Base-by-base conservation (phyloP, 495 filamentous ascomycete species). In the Penicillium lagena region DNA sequence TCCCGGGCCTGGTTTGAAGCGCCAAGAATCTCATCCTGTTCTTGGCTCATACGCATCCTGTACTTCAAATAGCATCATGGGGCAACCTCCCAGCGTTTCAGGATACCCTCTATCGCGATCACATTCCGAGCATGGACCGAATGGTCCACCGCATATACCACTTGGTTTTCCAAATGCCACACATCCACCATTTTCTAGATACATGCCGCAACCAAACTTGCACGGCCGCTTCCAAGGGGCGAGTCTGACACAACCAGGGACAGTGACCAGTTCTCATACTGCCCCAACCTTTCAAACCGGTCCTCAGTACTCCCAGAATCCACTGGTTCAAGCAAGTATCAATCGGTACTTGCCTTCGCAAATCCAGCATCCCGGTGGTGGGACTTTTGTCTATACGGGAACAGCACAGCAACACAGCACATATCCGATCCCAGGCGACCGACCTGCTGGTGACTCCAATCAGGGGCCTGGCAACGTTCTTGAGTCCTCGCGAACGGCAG, bases 1-100 rank as follows among this genome's bases (percentile, higher is more conserved):
- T 39, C 81, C 82, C 48, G 79, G 67, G 75, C 82, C 58, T 74
- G 76, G 52, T 40, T 60, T 72, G 70, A 53, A 57, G 51, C 61
- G 63, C 50, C 51, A 42, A 17, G 32, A 10, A 29, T 28, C 27
- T 8, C 48, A 43, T 12, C n/a, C 45, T 3, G 35, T 35, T 12
- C 44, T 33, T 10, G 31, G 27, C 3, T 33, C 40, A 11, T 37
- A 37, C 9, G 12, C 37, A 9, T 27, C 40, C 4, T 14, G 37
- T 29, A 37, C 36, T 22, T 22, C 22, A 22, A 22, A 22, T 22
- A 22, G 22, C 22, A 3, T 22, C 4, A 22, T 22, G 22, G 22
- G 22, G 22, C 22, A 22, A 22, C 22, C 22, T 4, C 3, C 3
- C 22, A 22, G 22, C 22, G 22, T 22, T 22, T 13, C 40, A 11